Evolutionary conservation across 2,329 filamentous ascomycete genomes (phyloP).

Genomic region (Fusarium sp.): DNA sequence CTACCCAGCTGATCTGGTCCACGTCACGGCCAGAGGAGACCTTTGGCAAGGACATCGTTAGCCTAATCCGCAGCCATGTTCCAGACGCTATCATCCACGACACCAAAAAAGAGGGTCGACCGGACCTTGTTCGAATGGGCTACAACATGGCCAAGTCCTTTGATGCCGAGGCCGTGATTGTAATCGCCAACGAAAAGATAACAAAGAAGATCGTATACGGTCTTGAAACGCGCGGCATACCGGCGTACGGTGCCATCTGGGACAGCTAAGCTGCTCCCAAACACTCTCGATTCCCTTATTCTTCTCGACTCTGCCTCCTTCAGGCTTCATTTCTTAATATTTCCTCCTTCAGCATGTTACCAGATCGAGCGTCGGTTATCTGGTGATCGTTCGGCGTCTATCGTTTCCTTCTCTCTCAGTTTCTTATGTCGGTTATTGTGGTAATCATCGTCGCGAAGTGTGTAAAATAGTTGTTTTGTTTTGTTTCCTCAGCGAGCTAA

Average conservation of each 20-base stretch:
- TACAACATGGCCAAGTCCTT: constrained; percentile 68
- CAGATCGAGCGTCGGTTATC: background rate
- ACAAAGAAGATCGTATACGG: constrained; percentile 77
- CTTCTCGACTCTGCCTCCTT: constrained; percentile 8
- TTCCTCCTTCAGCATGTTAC: background rate
- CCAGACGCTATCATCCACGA: constrained; percentile 75
- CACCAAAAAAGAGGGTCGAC: constrained; percentile 68
- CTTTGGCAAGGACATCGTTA: constrained; percentile 69
- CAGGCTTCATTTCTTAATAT: background rate
- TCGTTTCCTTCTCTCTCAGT: background rate
- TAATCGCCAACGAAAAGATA: constrained; percentile 77
- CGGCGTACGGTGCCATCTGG: constrained; percentile 80
- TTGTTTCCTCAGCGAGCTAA: constrained; percentile 2
- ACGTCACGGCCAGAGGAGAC: constrained; percentile 71
- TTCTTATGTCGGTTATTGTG: background rate
- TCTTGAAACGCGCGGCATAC: constrained; percentile 73
- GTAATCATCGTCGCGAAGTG: constrained; percentile 1
- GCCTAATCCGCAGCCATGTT: constrained; percentile 68
- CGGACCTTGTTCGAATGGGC: constrained; percentile 65
- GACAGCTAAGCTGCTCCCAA: constrained; percentile 59
- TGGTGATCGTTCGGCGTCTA: constrained; percentile 5
- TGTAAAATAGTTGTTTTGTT: background rate
- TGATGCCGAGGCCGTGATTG: constrained; percentile 75
- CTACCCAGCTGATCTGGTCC: constrained; percentile 76
- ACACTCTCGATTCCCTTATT: background rate